Evolutionary conservation across 208 protist species (phyloP).

Genomic region (Sergeia podlipaevii): DNA sequence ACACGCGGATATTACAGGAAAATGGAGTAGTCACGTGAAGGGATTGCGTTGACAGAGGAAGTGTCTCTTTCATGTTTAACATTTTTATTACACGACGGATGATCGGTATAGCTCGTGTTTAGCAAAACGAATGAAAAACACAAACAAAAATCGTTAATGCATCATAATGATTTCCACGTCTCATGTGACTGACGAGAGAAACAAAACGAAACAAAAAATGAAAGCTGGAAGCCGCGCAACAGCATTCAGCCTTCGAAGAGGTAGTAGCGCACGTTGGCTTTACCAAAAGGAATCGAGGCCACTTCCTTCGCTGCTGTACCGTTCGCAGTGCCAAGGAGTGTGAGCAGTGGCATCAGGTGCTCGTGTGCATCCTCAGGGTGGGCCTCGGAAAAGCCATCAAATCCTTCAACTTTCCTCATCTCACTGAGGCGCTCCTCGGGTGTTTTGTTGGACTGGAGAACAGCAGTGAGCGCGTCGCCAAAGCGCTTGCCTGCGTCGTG

Average conservation of each 20-base stretch:
- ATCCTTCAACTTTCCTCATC: slow-evolving; percentile 22
- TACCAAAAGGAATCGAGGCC: slow-evolving; percentile 23
- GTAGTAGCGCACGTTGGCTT: slow-evolving; percentile 42
- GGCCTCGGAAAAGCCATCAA: slow-evolving; percentile 64
- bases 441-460: slow-evolving; percentile 17
- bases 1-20: too few species aligned
- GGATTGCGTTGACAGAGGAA: too few species aligned
- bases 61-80: too few species aligned
- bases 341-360: slow-evolving; percentile 85
- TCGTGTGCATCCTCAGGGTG: slow-evolving; percentile 54
- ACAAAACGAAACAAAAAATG: too few species aligned
- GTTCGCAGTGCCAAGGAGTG: slow-evolving; percentile 41
- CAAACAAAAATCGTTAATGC: too few species aligned
- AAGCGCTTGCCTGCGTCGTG: slow-evolving; percentile 36
- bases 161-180: too few species aligned
- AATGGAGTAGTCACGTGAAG: too few species aligned
- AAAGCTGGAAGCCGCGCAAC: too few species aligned
- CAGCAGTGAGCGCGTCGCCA: slow-evolving; percentile 42
- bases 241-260: slow-evolving; percentile 33
- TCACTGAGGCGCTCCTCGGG: slow-evolving; percentile 23
- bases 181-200: too few species aligned
- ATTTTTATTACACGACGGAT: too few species aligned
- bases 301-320: slow-evolving; percentile 33
- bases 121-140: too few species aligned
- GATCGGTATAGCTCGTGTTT: too few species aligned